Evolutionary conservation across 1,139 yeast genomes (phyloP).

Genomic region (Yamadazyma jaroonii): DNA sequence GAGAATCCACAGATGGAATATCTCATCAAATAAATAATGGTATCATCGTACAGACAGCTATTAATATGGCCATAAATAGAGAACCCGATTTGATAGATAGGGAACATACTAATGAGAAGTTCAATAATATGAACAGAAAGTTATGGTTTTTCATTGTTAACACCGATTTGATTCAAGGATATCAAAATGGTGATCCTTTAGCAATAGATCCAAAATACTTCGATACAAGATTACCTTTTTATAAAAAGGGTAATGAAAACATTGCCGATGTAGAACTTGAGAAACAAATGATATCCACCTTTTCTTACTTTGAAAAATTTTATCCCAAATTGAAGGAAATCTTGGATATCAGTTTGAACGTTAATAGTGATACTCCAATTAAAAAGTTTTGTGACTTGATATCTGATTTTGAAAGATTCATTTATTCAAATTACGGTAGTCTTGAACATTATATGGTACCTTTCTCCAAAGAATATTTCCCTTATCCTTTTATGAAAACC

Average conservation of each 20-base stretch:
- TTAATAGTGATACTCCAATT: slow-evolving; percentile 19
- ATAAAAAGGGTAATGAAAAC: slow-evolving; percentile 21
- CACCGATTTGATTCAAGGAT: slow-evolving; percentile 22
- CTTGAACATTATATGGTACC: slow-evolving; percentile 24
- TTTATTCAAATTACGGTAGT: slow-evolving; percentile 21
- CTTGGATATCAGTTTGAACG: slow-evolving; percentile 22
- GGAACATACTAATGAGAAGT: slow-evolving; percentile 21
- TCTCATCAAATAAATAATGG: slow-evolving; percentile 38
- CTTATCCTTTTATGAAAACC: slow-evolving; percentile 29
- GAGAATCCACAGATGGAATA: slow-evolving; percentile 49
- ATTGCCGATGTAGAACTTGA: slow-evolving; percentile 28
- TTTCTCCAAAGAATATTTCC: slow-evolving; percentile 20
- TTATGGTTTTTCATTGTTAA: slow-evolving; percentile 31
- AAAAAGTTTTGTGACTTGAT: slow-evolving; percentile 21
- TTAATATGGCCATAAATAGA: slow-evolving; percentile 44
- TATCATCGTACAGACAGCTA: slow-evolving; percentile 40
- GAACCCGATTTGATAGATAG: slow-evolving; percentile 35
- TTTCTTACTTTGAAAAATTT: slow-evolving; percentile 24
- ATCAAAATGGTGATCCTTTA: slow-evolving; percentile 25
- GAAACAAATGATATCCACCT: slow-evolving; percentile 17
- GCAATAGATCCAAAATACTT: slow-evolving; percentile 16
- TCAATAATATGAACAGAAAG: slow-evolving; percentile 34
- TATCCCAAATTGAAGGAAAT: slow-evolving; percentile 20
- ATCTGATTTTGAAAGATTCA: slow-evolving; percentile 27
- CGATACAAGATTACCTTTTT: slow-evolving; percentile 22